A percentile compares a stretch with the other conserved stretches of the same genome.
Evolutionary conservation across 2,329 filamentous ascomycete genomes (phyloP).

Genomic region (Aspergillus novoparasiticus): DNA sequence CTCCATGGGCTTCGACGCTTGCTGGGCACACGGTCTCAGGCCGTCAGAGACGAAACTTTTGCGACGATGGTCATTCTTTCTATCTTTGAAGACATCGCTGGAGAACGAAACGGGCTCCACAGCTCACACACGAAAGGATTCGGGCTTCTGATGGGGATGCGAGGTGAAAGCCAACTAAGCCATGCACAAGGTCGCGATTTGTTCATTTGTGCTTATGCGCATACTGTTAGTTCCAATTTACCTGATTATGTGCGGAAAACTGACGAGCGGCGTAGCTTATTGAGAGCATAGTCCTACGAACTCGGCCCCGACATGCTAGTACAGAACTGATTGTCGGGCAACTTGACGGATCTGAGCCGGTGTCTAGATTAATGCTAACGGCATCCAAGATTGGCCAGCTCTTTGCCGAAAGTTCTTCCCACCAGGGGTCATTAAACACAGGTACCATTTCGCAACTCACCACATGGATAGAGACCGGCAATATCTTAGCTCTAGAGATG

Average conservation of each 20-base stretch:
- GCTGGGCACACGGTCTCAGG: slow-evolving; percentile 31
- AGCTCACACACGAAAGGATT: slow-evolving; percentile 42
- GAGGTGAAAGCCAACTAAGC: slow-evolving; percentile 33
- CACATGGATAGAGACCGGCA: slow-evolving; percentile 27
- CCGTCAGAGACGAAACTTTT: slow-evolving; percentile 40
- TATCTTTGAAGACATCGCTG: slow-evolving; percentile 43
- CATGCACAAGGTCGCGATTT: slow-evolving; percentile 36
- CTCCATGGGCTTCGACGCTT: slow-evolving; percentile 33
- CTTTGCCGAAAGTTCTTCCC: slow-evolving; percentile 25
- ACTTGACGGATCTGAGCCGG: slow-evolving; percentile 32
- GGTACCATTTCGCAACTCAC: slow-evolving; percentile 23
- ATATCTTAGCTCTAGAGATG: slow-evolving; percentile 31
- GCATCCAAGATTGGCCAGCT: slow-evolving; percentile 35
- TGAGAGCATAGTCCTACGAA: slow-evolving; percentile 37
- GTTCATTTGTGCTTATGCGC: slow-evolving; percentile 41
- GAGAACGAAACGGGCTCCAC: slow-evolving; percentile 37
- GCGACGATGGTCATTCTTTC: slow-evolving; percentile 40
- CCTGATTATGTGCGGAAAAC: neutral
- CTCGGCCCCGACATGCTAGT: slow-evolving; percentile 30
- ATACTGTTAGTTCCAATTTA: slow-evolving; percentile 30
- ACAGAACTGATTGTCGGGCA: slow-evolving; percentile 31
- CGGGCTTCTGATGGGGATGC: slow-evolving; percentile 37
- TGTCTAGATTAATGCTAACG: slow-evolving; percentile 34
- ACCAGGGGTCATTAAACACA: slow-evolving; percentile 19
- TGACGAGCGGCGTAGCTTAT: slow-evolving; percentile 31